Evolutionary conservation across 768 basidiomycete species (phyloP), one percentile per base, ranked within the genome.

Genomic region (Phlegmacium glaucopus): DNA sequence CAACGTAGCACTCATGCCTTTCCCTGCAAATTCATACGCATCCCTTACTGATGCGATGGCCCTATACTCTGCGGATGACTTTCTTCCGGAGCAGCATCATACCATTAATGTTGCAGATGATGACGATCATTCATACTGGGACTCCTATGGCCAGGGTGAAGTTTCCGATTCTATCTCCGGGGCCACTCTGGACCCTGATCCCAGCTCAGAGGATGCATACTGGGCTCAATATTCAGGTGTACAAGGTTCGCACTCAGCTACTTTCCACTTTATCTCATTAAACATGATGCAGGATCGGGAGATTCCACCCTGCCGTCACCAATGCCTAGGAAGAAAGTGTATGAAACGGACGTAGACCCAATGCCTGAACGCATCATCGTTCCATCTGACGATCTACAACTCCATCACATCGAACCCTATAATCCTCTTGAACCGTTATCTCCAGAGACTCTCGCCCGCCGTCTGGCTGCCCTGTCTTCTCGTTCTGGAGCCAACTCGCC

Each of bases 221-320:
- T 89, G 87, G 87, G 85, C 84, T 18, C 83, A 76, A 51, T 89
- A 89, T 61, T 70, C 83, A 26, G 70, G 72, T 15, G 75, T 88
- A 6, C 85, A 89, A 64, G 87, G 87, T 86, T 47, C 56, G 67
- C 22, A 22, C 22, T 22, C 2, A 22, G 22, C 42, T 42, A 25
- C 40, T 48, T 30, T 39, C 40, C 35, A 49, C 32, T 39, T 41
- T 44, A 25, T 11, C 37, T 16, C 40, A 18, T 52, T 37, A 5
- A 28, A 27, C 36, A 18, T 10, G n/a, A 39, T 28, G 11, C 56
- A 88, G 86, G 87, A 44, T 79, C 85, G 25, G 84, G 78, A 12
- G 86, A 88, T 60, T 88, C 87, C 12, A 85, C 83, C 15, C 58
- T 80, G 12, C 84, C 85, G 65, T 86, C 56, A 57, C 73, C 74